Evolutionary conservation across 2,329 filamentous ascomycete species (phyloP), one percentile per base, ranked within the genome.

Genomic region (Diaporthe eres): DNA sequence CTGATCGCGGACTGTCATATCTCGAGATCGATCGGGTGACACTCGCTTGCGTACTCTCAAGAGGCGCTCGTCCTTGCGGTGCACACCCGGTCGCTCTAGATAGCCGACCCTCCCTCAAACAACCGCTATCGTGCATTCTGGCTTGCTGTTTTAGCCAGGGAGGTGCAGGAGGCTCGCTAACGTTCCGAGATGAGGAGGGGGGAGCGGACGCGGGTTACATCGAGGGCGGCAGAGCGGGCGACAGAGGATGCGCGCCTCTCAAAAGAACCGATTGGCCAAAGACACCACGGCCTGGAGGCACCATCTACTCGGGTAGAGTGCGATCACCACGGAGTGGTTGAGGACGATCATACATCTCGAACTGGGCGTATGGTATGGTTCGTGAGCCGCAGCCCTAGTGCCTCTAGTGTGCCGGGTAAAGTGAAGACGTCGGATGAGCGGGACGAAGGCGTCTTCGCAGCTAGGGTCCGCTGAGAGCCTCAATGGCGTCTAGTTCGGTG

Each of bases 301-400:
- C 71, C 57, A 55, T 51, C 57, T 63, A 53, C 71, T 53, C n/a
- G 55, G 44, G 68, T 58, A 71, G 68, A 60, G 68, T 63, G 53
- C 42, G 55, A 72, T 72, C 55, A 71, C 55, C 70, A 61, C 70
- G 55, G 70, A 42, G 44, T 44, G n/a, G 22, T 65, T 28, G 58
- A 63, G 57, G 49, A n/a, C 22, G 58, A 44, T 65, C 58, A 60
- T 61, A 72, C 65, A 53, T 63, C 13, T 25, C 39, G 55, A 72
- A 51, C 42, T 72, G 34, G 25, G 22, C 47, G 49, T 42, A 7
- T 15, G 31, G 15, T 42, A 63, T 34, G 44, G 60, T 65, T 63
- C 47, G 31, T 31, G 58, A 65, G 71, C 58, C 71, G 71, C 58
- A 73, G 42, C 57, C 42, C 37, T 63, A 73, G 31, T 55, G 58